Conservation (phyloP, 352 stramenopile species). For the Phytophthora pluvialis region DNA sequence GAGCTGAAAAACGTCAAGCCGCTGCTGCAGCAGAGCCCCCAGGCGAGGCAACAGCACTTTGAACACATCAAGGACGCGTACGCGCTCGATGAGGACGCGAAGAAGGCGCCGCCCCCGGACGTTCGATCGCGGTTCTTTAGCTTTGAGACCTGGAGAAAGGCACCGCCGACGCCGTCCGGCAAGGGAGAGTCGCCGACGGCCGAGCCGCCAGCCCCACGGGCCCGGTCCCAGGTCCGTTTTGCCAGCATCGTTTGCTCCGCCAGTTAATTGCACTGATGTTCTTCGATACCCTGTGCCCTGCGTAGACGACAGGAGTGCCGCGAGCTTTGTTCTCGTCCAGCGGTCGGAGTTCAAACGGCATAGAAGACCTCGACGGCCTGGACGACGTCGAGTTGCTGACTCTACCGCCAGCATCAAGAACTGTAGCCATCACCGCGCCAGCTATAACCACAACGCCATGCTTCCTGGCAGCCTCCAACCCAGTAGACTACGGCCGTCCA, state of each 20-base stretch:
- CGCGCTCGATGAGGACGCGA: constrained; percentile 40
- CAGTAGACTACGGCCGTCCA: constrained; percentile 15
- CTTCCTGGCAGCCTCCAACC: constrained; percentile 15
- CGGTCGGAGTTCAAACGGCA: constrained; percentile 6
- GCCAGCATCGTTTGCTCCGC: not conserved
- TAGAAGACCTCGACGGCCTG: constrained; percentile 15
- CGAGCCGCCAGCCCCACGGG: not conserved
- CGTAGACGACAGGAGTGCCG: not conserved
- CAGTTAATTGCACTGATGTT: not conserved
- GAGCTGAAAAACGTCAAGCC: constrained; percentile 45
- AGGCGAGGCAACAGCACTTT: constrained; percentile 46
- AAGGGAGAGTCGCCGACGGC: constrained; percentile 5
- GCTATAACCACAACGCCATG: constrained; percentile 6
- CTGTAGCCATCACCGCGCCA: constrained; percentile 19
- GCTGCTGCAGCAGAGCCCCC: constrained; percentile 17
- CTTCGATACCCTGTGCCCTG: not conserved
- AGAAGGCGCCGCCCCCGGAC: constrained; percentile 28
- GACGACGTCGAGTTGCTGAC: constrained; percentile 22
- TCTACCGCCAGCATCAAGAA: constrained; percentile 11
- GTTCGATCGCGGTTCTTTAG: constrained; percentile 17
- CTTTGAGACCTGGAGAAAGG: constrained; percentile 34
- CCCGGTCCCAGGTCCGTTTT: constrained; percentile 23
- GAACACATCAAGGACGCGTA: constrained; percentile 64
- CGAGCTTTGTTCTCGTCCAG: constrained; percentile 9
- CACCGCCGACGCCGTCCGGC: constrained; percentile 15